Base-by-base conservation (phyloP, 495 filamentous ascomycete species). In the Penicillium canariense region DNA sequence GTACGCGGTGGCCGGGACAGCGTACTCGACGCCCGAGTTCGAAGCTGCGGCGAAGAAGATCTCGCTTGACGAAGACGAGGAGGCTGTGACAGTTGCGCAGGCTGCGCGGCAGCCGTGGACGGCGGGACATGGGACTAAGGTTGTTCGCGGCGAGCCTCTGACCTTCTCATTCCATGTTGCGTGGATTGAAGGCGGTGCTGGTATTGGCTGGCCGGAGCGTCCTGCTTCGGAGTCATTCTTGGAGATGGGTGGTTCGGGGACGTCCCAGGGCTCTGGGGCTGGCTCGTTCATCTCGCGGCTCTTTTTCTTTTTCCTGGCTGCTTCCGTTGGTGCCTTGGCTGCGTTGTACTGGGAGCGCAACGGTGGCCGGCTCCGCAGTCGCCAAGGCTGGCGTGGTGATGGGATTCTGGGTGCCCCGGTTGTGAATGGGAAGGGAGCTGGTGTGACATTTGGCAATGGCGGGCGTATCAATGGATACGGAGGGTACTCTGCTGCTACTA, bases 61-160 rank as follows among this genome's bases (percentile, higher is more conserved):
- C 20, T 38, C 68, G 67, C 31, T 82, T 68, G 44, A 74, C 64
- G 58, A 58, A 6, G 68, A 73, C 39, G 64, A 71, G 48, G 59
- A 67, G 25, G 60, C 61, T n/a, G 63, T 68, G 14, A 69, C 68
- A 14, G 62, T 77, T 48, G 60, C 67, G 11, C 69, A 70, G 52
- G 71, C 63, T 9, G 75, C 75, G 27, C 63, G 68, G 12, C 69
- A 76, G 10, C 75, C 75, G n/a, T 77, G 75, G 75, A 76, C 73
- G 2, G 57, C 68, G 0, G 75, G 75, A 0, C 75, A 77, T 27
- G 74, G 77, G 14, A 78, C 75, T 23, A 83, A 86, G 52, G 78
- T 98, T 25, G 79, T 97, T 20, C 96, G 96, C 60, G 92, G 92
- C 6, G 90, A 96, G 63, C 83, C 86, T 22, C 72, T 98, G 23